Conservation (phyloP, 2,329 filamentous ascomycete species). For the Diaporthe eres region DNA sequence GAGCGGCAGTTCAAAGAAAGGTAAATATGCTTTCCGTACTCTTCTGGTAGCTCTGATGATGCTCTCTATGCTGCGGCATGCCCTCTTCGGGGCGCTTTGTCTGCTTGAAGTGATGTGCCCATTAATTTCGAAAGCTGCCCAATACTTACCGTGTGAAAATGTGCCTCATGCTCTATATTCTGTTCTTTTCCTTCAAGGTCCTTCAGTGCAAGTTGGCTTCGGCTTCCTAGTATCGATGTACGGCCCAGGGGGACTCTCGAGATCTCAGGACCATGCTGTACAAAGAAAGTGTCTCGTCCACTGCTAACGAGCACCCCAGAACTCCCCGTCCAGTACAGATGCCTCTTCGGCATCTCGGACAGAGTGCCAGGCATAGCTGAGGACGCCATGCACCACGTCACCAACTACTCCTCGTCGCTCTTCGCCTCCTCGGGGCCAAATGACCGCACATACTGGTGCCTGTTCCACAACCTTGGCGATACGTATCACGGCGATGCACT, state of each 20-base stretch:
- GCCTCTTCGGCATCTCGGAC: slow-evolving; percentile 45
- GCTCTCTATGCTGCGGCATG: not conserved
- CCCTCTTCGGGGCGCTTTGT: not conserved
- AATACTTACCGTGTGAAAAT: not conserved
- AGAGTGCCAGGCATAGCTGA: slow-evolving; percentile 30
- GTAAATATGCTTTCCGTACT: not conserved
- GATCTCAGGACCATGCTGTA: not conserved
- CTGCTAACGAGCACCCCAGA: not conserved
- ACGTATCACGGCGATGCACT: slow-evolving; percentile 39
- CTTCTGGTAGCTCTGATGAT: not conserved
- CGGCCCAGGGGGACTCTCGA: not conserved
- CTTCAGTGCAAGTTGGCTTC: not conserved
- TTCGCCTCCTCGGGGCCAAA: slow-evolving; percentile 37
- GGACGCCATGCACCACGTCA: slow-evolving; percentile 24
- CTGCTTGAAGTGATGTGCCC: not conserved
- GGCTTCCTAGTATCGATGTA: not conserved
- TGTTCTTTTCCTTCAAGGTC: too few relatives aligned
- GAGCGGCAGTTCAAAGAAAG: slow-evolving; percentile 3
- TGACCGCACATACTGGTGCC: slow-evolving; percentile 44
- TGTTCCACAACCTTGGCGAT: slow-evolving; percentile 38
- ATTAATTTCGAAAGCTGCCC: not conserved
- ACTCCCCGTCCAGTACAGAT: slow-evolving; percentile 35
- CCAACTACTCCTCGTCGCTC: slow-evolving; percentile 35
- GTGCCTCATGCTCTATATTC: not conserved
- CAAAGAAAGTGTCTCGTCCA: not conserved